A percentile compares a stretch with the other conserved stretches of the same genome.
These are phyloP conservation scores for Raffaelea ambrosiae DNA, from an alignment of 2,329 filamentous ascomycete species.

Conservation along the genomic window DNA sequence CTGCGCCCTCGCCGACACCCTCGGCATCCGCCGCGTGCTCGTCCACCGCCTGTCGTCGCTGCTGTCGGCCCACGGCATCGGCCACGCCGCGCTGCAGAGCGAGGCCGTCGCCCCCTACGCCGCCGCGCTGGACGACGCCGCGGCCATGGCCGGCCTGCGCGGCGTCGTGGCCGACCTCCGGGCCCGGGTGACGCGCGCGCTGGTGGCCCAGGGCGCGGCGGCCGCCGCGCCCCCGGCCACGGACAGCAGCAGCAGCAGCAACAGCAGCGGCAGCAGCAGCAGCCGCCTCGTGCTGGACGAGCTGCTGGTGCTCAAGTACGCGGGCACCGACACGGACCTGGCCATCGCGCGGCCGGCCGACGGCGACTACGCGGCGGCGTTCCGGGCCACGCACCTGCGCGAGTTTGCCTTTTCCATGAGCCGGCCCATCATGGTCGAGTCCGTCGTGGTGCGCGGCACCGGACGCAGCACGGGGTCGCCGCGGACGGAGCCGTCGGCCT, in stretches of 20 bases:
- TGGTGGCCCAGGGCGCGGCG: background rate
- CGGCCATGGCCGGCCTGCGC: conserved; percentile 20
- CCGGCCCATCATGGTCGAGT: background rate
- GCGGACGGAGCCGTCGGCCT: conserved; percentile 58
- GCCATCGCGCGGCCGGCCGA: conserved; percentile 72
- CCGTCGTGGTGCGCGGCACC: background rate
- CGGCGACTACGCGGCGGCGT: conserved; percentile 51
- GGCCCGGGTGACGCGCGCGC: conserved; percentile 48
- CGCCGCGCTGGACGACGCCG: conserved; percentile 48
- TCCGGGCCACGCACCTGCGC: conserved; percentile 14
- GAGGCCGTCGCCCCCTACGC: conserved; percentile 74
- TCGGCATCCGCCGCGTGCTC: conserved; percentile 77
- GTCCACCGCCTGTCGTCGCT: conserved; percentile 83
- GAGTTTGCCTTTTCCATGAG: background rate
- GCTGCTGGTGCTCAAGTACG: conserved; percentile 36
- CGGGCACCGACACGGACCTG: conserved; percentile 79
- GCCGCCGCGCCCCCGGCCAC: no score
- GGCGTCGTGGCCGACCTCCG: conserved; percentile 55
- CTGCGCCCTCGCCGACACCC: conserved; percentile 72
- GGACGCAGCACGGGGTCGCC: background rate
- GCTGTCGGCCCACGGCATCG: conserved; percentile 85
- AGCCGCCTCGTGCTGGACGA: background rate
- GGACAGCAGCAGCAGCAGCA: no score
- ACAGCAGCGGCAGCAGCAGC: no score
- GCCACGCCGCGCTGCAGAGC: conserved; percentile 82